Percentiles rank a stretch among this genome's conserved stretches.
Conservation (phyloP, 2,329 filamentous ascomycete genomes). For the Beauveria pseudobassiana region DNA sequence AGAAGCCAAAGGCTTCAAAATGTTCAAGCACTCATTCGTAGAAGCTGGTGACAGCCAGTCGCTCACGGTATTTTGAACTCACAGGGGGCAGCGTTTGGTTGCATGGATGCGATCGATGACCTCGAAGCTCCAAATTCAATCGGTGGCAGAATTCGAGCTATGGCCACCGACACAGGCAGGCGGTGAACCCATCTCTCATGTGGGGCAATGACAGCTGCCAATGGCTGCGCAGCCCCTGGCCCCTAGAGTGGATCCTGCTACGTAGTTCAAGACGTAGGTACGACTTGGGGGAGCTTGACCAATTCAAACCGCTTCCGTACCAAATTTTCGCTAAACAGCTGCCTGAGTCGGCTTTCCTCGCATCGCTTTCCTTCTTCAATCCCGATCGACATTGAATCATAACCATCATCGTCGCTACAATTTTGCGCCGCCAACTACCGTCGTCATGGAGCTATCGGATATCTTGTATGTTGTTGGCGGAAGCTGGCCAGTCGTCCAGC, state of each 20-base stretch:
- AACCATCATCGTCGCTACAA: not conserved
- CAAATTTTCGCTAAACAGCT: conserved; percentile 1
- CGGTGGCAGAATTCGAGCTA: not conserved
- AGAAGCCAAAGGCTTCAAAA: conserved; percentile 7
- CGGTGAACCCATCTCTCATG: not conserved
- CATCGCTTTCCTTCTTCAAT: not conserved
- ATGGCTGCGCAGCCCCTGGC: not conserved
- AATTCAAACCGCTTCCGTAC: not conserved
- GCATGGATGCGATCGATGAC: not conserved
- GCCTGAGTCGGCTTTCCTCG: not conserved
- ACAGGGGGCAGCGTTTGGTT: not conserved
- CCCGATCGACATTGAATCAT: not conserved
- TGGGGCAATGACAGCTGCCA: not conserved
- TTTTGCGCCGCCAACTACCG: conserved; percentile 1
- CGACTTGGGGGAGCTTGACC: not conserved
- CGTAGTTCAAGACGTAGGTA: conserved; percentile 5
- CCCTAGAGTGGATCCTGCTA: conserved; percentile 6
- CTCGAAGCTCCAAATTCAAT: not conserved
- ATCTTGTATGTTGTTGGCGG: conserved; percentile 56
- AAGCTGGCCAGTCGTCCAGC: not conserved
- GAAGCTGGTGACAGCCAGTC: not conserved
- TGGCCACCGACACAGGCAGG: not conserved
- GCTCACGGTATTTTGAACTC: not conserved
- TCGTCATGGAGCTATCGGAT: conserved; percentile 76
- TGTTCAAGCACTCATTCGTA: not conserved